A percentile compares a stretch with the other conserved stretches of the same genome.
Evolutionary conservation across 768 basidiomycete species (phyloP).

Genomic region (Tylopilus cervinicoccineus): DNA sequence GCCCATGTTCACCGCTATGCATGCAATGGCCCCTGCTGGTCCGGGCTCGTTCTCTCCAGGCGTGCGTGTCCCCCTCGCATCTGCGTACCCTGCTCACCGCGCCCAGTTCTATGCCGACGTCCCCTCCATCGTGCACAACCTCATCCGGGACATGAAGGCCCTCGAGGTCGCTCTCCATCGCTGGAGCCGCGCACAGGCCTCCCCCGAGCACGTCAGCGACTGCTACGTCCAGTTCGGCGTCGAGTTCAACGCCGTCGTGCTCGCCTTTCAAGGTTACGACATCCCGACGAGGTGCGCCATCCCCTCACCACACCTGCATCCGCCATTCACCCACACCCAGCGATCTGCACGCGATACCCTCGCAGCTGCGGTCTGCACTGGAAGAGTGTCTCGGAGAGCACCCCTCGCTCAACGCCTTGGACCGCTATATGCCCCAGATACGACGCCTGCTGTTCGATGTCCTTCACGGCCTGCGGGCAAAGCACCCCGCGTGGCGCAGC

Average conservation of each 20-base stretch:
- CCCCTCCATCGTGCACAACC: slow-evolving; percentile 53
- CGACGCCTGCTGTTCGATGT: slow-evolving; percentile 35
- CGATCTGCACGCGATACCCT: slow-evolving; percentile 38
- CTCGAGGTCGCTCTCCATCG: slow-evolving; percentile 68
- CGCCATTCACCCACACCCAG: slow-evolving; percentile 17
- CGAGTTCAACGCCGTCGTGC: slow-evolving; percentile 79
- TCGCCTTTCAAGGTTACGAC: slow-evolving; percentile 66
- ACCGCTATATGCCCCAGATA: slow-evolving; percentile 36
- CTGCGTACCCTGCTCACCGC: not conserved
- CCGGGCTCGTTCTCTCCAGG: not conserved
- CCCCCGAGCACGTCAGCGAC: slow-evolving; percentile 77
- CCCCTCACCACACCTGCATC: not conserved
- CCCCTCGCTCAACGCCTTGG: slow-evolving; percentile 32
- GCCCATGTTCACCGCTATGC: not conserved
- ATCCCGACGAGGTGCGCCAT: slow-evolving; percentile 71
- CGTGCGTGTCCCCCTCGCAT: not conserved
- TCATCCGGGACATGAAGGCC: slow-evolving; percentile 79
- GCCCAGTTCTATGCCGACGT: slow-evolving; percentile 39
- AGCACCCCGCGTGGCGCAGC: slow-evolving; percentile 37
- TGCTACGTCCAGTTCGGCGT: slow-evolving; percentile 87
- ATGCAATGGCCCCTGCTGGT: slow-evolving; percentile 15
- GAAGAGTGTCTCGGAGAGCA: slow-evolving; percentile 44
- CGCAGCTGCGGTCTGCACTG: slow-evolving; percentile 35
- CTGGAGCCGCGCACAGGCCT: slow-evolving; percentile 60
- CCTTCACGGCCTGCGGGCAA: slow-evolving; percentile 39